These are phyloP conservation scores for Monotropa hypopitys DNA, from an alignment of 179 eudicot species.

Conservation along the genomic window DNA sequence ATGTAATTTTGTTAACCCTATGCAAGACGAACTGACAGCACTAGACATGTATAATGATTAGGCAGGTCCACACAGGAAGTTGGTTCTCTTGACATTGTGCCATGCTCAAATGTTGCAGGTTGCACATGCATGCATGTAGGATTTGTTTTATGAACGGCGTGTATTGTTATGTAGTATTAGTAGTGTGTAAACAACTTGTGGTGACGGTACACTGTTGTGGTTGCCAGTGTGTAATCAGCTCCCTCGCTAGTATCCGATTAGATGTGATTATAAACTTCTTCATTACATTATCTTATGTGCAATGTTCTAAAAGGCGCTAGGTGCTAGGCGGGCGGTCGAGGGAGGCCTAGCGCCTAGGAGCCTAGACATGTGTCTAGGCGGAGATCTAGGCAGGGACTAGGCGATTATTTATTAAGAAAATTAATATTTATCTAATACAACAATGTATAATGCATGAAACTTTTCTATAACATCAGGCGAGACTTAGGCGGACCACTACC, in stretches of 20 bases:
- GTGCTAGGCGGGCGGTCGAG: no score
- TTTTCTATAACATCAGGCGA: no score
- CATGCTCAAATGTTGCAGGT: slow-evolving; percentile 2
- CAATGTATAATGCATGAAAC: no score
- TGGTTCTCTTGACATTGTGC: not conserved
- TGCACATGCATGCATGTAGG: not conserved
- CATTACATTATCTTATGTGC: not conserved
- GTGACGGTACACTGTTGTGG: not conserved
- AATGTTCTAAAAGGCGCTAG: no score
- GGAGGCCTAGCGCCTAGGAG: no score
- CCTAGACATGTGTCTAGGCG: no score
- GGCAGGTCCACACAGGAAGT: not conserved
- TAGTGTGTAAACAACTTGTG: not conserved
- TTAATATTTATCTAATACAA: no score
- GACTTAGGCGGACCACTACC: no score
- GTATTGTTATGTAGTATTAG: not conserved
- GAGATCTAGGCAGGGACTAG: no score
- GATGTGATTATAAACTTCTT: not conserved
- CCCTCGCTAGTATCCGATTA: not conserved
- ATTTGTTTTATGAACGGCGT: not conserved
- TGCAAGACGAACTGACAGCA: not conserved
- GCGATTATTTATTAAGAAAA: no score
- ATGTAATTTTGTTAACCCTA: not conserved
- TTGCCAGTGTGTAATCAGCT: not conserved
- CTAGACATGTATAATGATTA: not conserved